A percentile compares a stretch with the other conserved stretches of the same genome.
These are phyloP conservation scores for Leccinum boreale DNA, from an alignment of 768 basidiomycete species.

Conservation along the genomic window DNA sequence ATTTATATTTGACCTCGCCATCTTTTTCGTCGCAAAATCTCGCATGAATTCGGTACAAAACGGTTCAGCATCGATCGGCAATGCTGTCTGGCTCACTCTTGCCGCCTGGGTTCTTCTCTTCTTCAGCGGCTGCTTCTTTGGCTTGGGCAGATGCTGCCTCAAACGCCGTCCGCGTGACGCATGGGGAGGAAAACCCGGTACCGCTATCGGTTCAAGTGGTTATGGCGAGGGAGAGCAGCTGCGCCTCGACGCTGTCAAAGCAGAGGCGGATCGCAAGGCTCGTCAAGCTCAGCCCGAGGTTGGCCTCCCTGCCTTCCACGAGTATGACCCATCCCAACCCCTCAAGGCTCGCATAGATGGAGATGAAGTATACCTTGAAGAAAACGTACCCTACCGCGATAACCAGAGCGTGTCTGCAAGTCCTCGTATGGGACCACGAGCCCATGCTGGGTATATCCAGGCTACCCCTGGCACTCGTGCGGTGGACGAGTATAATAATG, in stretches of 20 bases:
- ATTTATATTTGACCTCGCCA: constrained; percentile 87
- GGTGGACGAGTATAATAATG: constrained; percentile 70
- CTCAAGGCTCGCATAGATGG: constrained; percentile 59
- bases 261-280: constrained; percentile 81
- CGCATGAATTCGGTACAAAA: constrained; percentile 74
- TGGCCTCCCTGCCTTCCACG: constrained; percentile 74
- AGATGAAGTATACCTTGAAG: constrained; percentile 55
- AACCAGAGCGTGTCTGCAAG: constrained; percentile 22
- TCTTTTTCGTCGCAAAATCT: constrained; percentile 87
- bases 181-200: constrained; percentile 35
- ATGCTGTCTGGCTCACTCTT: constrained; percentile 87
- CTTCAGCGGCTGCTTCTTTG: constrained; percentile 87
- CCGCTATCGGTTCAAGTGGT: constrained; percentile 25
- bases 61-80: constrained; percentile 79
- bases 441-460: constrained; percentile 59
- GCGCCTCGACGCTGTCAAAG: constrained; percentile 82
- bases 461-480: constrained; percentile 64
- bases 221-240: constrained; percentile 54
- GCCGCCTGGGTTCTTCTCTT: constrained; percentile 83
- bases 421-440: constrained; percentile 27
- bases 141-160: constrained; percentile 84
- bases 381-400: constrained; percentile 37
- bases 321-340: constrained; percentile 59
- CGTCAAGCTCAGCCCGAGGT: constrained; percentile 54
- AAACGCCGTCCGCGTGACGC: constrained; percentile 45